Evolutionary conservation across 306 rosid species (phyloP), one percentile per base, ranked within the genome.

Genomic region (Argentina anserina): DNA sequence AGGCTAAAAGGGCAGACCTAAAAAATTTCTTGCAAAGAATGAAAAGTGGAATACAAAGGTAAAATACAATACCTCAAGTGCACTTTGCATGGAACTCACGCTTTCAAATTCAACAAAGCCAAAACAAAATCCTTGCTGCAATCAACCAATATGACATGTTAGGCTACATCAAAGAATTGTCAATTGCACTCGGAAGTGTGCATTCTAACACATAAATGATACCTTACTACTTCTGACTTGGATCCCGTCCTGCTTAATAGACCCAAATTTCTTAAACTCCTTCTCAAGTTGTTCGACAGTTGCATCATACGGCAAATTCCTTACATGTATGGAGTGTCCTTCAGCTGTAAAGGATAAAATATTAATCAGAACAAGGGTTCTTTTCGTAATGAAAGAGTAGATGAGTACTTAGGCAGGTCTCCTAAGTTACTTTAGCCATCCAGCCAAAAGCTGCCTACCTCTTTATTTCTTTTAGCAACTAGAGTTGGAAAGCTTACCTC

Each of bases 211-310:
- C 14, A 23, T 40, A 39, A 72, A 68, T 65, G 76, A 28, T 42
- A 87, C 92, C 92, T 88, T 85, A 70, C 86, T 94, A 77, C 97
- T 94, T 86, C 98, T 86, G 67, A 95, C 99, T 91, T 95, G 99
- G 83, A 95, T 87, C 61, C 99, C 99, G 56, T 83, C 96, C 33
- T 29, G 92, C 86, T 95, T 95, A 76, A 95, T 95, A 76, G 93
- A 83, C 67, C 99, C 99, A 81, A 88, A 88, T 84, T 90, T 91
- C 83, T 90, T 87, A 75, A 95, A 95, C 71, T 87, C 92, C 67
- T 81, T 87, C 72, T 90, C 97, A 59, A 95, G 93, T 86, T 90
- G 99, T 80, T 80, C 95, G 18, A 79, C 92, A 18, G 97, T 87
- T 58, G 99, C 99, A 76, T 90, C 89, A 68, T 80, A 91, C 23